phyloP scores from a whole-genome alignment of 2,329 filamentous ascomycete genomes.

The Cercospora canescens region DNA sequence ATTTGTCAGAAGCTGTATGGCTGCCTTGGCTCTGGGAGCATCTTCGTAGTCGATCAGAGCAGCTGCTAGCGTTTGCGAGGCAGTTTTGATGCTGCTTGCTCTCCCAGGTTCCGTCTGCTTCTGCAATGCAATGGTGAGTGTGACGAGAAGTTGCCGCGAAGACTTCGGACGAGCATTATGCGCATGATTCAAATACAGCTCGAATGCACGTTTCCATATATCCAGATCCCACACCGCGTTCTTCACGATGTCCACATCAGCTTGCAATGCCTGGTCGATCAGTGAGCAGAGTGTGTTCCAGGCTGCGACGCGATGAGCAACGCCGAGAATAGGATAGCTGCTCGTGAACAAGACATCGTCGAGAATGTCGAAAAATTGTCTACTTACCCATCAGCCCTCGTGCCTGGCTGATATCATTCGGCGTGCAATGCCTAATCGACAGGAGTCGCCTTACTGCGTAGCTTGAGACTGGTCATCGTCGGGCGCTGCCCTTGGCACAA shows the following conservation, averaged over 20 bases:
- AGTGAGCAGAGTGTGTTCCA: constrained; percentile 49
- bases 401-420: constrained; percentile 3
- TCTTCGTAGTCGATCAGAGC: constrained; percentile 19
- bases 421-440: neutral
- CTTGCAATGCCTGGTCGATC: constrained; percentile 42
- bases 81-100: neutral
- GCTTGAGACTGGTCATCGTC: constrained; percentile 12
- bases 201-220: constrained; percentile 42
- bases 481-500: constrained; percentile 11
- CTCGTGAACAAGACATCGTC: constrained; percentile 25
- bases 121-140: constrained; percentile 41
- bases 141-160: constrained; percentile 46
- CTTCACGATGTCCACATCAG: constrained; percentile 27
- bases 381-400: constrained; percentile 29
- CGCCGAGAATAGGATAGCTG: constrained; percentile 22
- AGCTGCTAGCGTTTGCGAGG: neutral
- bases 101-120: constrained; percentile 15
- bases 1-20: constrained; percentile 23
- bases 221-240: constrained; percentile 36
- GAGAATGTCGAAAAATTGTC: constrained; percentile 22
- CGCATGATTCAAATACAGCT: constrained; percentile 44
- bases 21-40: constrained; percentile 18
- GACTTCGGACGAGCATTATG: constrained; percentile 49
- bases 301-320: constrained; percentile 47
- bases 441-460: constrained; percentile 25